A percentile compares a stretch with the other conserved stretches of the same genome.
These are phyloP conservation scores for Pleurotus salmoneostramineus DNA, from an alignment of 768 basidiomycete genomes.

Conservation along the genomic window DNA sequence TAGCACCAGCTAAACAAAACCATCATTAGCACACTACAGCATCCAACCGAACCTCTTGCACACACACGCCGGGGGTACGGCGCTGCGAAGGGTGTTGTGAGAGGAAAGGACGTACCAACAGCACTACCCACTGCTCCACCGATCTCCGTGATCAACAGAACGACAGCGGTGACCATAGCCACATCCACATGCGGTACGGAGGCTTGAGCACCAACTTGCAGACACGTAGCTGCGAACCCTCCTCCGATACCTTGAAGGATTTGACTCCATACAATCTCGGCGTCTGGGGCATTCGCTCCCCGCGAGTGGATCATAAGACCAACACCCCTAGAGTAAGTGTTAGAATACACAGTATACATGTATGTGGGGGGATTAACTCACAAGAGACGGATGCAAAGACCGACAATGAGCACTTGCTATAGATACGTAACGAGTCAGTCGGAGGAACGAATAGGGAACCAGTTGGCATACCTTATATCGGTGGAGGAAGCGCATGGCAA, in stretches of 20 bases:
- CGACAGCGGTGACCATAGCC: constrained; percentile 62
- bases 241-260: constrained; percentile 74
- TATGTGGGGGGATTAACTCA: constrained; percentile 18
- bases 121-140: constrained; percentile 66
- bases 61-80: no score
- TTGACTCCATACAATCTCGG: constrained; percentile 62
- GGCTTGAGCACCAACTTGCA: constrained; percentile 63
- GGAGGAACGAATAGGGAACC: neutral
- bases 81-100: neutral
- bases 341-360: neutral
- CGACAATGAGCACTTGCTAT: constrained; percentile 46
- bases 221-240: constrained; percentile 56
- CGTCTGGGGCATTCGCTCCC: constrained; percentile 51
- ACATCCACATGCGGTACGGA: constrained; percentile 62
- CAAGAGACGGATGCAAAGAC: constrained; percentile 56
- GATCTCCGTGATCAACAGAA: constrained; percentile 66
- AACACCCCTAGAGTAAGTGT: constrained; percentile 39
- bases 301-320: constrained; percentile 70
- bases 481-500: constrained; percentile 46
- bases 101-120: constrained; percentile 34
- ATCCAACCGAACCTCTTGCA: no score
- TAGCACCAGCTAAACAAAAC: constrained; percentile 41
- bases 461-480: constrained; percentile 46
- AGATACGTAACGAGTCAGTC: neutral
- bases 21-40: neutral